These are phyloP conservation scores for Globisporangium radiosum DNA, from an alignment of 352 stramenopile species.

Conservation along the genomic window DNA sequence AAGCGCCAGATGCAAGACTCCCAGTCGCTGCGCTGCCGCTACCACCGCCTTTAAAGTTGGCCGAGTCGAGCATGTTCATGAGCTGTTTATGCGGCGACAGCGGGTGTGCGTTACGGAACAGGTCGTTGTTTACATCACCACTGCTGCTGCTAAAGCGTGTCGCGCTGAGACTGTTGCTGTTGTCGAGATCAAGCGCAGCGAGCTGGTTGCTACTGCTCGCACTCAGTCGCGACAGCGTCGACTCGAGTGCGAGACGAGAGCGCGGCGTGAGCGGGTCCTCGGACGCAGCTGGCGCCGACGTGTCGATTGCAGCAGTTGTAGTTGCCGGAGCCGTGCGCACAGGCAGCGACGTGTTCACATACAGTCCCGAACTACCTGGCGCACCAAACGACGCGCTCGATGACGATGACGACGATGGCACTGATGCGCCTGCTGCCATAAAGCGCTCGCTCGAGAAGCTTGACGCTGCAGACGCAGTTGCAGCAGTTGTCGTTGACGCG, in stretches of 20 bases:
- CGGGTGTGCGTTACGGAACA: constrained; percentile 7
- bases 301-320: constrained; percentile 1
- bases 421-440: background rate
- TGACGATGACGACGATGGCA: constrained; percentile 1
- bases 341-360: constrained; percentile 8
- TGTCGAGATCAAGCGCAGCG: constrained; percentile 11
- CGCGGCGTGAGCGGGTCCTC: constrained; percentile 43
- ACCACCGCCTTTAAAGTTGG: constrained; percentile 19
- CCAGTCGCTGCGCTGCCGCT: constrained; percentile 4
- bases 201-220: constrained; percentile 9
- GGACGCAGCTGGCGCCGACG: constrained; percentile 5
- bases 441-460: constrained; percentile 5
- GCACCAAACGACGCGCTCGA: constrained; percentile 1
- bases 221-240: constrained; percentile 25
- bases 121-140: background rate
- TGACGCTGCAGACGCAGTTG: constrained; percentile 4
- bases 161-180: constrained; percentile 14
- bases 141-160: constrained; percentile 3
- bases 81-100: constrained; percentile 62
- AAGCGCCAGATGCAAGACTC: constrained; percentile 8
- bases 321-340: background rate
- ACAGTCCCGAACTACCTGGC: constrained; percentile 4
- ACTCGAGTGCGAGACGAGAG: constrained; percentile 42
- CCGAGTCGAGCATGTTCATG: constrained; percentile 50
- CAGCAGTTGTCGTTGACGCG: constrained; percentile 6